Evolutionary conservation across 2,329 filamentous ascomycete genomes (phyloP).

Genomic region (Microdochium bolleyi): DNA sequence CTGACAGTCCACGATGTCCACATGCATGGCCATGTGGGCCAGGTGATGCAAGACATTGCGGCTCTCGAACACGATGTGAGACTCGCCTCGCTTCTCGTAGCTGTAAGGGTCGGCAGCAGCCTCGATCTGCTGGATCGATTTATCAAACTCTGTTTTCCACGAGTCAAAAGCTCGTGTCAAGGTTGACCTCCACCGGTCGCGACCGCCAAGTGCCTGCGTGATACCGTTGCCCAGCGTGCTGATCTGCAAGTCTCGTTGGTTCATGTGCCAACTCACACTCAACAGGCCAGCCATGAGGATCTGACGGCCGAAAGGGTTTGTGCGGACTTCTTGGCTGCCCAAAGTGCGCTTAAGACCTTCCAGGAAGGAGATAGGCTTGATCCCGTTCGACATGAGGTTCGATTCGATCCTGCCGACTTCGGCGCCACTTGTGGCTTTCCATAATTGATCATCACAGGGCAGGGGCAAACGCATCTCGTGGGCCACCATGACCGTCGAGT

Average conservation of each 20-base stretch:
- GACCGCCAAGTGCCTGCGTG: constrained; percentile 69
- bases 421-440: constrained; percentile 80
- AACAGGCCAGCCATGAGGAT: constrained; percentile 91
- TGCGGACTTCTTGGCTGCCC: constrained; percentile 76
- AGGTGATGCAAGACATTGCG: constrained; percentile 86
- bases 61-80: constrained; percentile 68
- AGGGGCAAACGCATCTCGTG: constrained; percentile 89
- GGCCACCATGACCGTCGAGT: constrained; percentile 93
- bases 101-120: constrained; percentile 44
- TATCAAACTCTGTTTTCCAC: constrained; percentile 90
- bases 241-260: constrained; percentile 88
- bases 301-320: constrained; percentile 87
- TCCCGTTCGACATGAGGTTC: constrained; percentile 69
- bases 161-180: constrained; percentile 84
- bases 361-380: constrained; percentile 80
- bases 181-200: constrained; percentile 84
- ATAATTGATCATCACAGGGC: constrained; percentile 87
- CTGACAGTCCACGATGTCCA: constrained; percentile 95
- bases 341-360: constrained; percentile 87
- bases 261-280: constrained; percentile 96
- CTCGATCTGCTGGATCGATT: constrained; percentile 59
- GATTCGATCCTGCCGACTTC: constrained; percentile 82
- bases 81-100: constrained; percentile 55
- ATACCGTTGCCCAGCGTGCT: constrained; percentile 71
- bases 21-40: constrained; percentile 96